Conservation (phyloP, 2,329 filamentous ascomycete species). For the Colletotrichum filicis region DNA sequence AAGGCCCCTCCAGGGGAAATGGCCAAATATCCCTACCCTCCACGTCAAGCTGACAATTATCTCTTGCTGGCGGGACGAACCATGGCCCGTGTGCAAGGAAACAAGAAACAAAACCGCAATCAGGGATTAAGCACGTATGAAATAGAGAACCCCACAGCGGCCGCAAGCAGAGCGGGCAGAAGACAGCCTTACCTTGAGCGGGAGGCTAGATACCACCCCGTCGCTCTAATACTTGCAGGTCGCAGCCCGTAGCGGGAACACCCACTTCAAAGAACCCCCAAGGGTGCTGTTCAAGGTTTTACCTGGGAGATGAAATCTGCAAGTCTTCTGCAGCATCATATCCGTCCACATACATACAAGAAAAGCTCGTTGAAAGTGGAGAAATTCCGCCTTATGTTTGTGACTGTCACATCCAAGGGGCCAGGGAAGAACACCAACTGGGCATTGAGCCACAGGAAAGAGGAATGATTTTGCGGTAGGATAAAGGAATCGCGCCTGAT, state of each 20-base stretch:
- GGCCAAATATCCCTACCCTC: not conserved
- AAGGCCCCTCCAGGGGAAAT: constrained; percentile 8
- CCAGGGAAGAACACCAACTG: not conserved
- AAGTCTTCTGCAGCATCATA: constrained; percentile 14
- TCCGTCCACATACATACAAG: not conserved
- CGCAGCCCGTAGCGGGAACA: constrained; percentile 14
- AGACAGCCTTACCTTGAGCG: constrained; percentile 25
- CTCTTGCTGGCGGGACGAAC: constrained; percentile 47
- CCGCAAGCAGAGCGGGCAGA: constrained; percentile 44
- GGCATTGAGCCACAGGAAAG: not conserved
- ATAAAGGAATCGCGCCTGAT: not conserved
- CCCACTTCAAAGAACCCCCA: not conserved
- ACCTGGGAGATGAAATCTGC: constrained; percentile 17
- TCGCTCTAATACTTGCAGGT: not conserved
- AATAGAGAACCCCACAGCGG: constrained; percentile 46
- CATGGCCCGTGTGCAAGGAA: constrained; percentile 37
- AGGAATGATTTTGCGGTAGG: not conserved
- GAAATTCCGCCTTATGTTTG: constrained; percentile 15
- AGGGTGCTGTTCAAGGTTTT: constrained; percentile 21
- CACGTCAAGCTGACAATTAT: constrained; percentile 46
- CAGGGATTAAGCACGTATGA: constrained; percentile 21
- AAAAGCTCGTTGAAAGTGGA: constrained; percentile 18
- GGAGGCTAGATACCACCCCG: constrained; percentile 21
- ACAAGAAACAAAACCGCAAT: not conserved
- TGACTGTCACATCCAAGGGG: not conserved